phyloP scores from a whole-genome alignment of 805 yeast species.

The Candida bentonensis region DNA sequence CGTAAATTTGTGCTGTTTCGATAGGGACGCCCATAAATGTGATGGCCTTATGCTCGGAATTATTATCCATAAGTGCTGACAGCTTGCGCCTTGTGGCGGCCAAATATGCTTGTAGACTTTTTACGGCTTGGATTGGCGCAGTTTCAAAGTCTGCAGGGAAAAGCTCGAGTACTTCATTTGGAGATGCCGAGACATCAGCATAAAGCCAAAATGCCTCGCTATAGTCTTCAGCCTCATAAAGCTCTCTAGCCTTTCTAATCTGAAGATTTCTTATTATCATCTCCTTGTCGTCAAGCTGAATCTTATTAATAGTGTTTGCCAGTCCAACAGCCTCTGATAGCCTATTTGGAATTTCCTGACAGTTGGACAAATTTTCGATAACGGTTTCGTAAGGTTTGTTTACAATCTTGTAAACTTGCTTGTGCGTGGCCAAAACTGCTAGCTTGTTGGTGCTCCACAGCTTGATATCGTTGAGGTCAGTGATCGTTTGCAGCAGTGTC shows the following conservation, averaged over 20 bases:
- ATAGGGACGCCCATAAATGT: not conserved
- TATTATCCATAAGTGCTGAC: constrained; percentile 11
- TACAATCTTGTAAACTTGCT: not conserved
- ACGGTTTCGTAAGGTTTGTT: not conserved
- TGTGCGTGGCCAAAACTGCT: not conserved
- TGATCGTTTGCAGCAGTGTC: not conserved
- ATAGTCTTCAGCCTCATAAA: constrained; percentile 16
- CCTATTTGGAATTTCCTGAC: not conserved
- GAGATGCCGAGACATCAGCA: constrained; percentile 37
- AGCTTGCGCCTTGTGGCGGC: constrained; percentile 29
- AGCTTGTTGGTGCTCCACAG: not conserved
- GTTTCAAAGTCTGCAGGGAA: constrained; percentile 22
- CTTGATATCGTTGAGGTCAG: not conserved
- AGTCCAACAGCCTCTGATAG: not conserved
- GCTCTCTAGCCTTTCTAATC: constrained; percentile 19
- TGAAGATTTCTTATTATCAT: constrained; percentile 26
- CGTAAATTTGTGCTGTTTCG: constrained; percentile 7
- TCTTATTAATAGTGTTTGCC: not conserved
- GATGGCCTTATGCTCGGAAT: not conserved
- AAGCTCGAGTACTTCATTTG: constrained; percentile 28
- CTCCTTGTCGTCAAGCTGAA: constrained; percentile 12
- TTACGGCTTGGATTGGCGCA: constrained; percentile 1
- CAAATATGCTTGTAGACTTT: constrained; percentile 18
- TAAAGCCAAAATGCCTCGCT: constrained; percentile 26
- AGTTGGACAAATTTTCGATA: not conserved